Base-by-base conservation (phyloP, 495 filamentous ascomycete genomes). In the Lindgomyces ingoldianus region DNA sequence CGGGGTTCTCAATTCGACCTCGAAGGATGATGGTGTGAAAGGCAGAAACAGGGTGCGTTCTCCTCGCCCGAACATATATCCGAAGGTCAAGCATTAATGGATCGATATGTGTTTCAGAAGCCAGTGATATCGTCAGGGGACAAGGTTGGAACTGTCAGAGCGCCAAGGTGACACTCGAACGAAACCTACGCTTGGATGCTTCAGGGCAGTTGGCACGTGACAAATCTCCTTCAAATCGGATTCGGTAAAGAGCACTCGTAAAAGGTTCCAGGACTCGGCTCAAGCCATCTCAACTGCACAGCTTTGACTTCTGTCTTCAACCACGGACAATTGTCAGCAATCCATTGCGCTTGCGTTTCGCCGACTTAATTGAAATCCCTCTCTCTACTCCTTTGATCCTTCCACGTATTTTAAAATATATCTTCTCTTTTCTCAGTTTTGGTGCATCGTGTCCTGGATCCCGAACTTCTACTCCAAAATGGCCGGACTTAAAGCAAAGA, bases 161-260 rank as follows among this genome's bases (percentile, higher is more conserved):
- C 49, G 49, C 49, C 49, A 19, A 52, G 49, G 4, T 52, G 26
- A 47, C 14, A 47, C 44, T 22, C 44, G 14, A 47, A 47, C 21
- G 49, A 52, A 52, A 52, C 49, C 49, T 27, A 25, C 24, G 49
- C 26, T 33, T 52, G 18, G 49, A n/a, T n/a, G n/a, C n/a, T n/a
- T n/a, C n/a, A n/a, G n/a, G n/a, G 33, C 14, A 39, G 33, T 14
- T 14, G 6, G 33, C 33, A 39, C 33, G 33, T 39, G 33, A 39
- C 33, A 39, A 39, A 39, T 39, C 14, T 39, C 6, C 33, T 39
- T 39, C 33, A 14, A 39, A 39, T 6, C 14, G 33, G 6, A 39
- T 39, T 39, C 33, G 33, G 33, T 14, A 39, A 39, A 39, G 6
- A 39, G 33, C 33, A 39, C 33, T 14, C 14, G 33, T 14, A n/a